These are phyloP conservation scores for Cicer pinnatifidum DNA, from an alignment of 306 rosid species.

Conservation along the genomic window DNA sequence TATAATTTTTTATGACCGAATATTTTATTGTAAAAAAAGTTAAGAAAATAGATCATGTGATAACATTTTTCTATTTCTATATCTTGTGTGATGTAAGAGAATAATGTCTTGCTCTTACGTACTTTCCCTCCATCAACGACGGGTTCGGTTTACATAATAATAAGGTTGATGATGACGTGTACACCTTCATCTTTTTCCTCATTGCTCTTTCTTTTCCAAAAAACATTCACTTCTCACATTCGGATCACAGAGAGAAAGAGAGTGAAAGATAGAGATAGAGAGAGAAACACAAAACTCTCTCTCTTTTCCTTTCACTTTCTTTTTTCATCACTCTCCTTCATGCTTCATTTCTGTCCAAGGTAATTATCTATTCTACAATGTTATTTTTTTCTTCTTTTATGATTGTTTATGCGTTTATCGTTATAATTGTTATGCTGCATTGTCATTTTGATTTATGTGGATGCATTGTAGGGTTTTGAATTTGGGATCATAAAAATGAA, in stretches of 20 bases:
- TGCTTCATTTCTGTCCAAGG: neutral
- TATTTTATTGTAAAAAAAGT: too few relatives aligned
- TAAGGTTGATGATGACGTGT: neutral
- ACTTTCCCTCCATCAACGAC: conserved; percentile 1
- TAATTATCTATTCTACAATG: neutral
- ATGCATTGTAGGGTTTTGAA: conserved; percentile 41
- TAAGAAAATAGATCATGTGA: too few relatives aligned
- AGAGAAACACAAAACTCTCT: too few relatives aligned
- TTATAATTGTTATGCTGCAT: conserved; percentile 41
- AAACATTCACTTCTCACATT: neutral
- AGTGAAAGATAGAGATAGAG: neutral
- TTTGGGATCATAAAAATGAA: conserved; percentile 63
- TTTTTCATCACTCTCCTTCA: neutral
- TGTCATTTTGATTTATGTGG: conserved; percentile 35
- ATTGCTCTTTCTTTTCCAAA: neutral
- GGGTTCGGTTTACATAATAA: neutral
- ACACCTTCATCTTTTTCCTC: neutral
- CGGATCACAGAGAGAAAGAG: neutral
- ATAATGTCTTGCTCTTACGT: conserved; percentile 13
- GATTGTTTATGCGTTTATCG: neutral
- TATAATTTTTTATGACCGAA: too few relatives aligned
- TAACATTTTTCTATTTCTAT: too few relatives aligned
- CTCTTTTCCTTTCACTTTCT: neutral
- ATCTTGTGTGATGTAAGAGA: too few relatives aligned
- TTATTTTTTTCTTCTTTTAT: neutral